Evolutionary conservation across 257 asterid species (phyloP).

Genomic region (Sherardia arvensis): DNA sequence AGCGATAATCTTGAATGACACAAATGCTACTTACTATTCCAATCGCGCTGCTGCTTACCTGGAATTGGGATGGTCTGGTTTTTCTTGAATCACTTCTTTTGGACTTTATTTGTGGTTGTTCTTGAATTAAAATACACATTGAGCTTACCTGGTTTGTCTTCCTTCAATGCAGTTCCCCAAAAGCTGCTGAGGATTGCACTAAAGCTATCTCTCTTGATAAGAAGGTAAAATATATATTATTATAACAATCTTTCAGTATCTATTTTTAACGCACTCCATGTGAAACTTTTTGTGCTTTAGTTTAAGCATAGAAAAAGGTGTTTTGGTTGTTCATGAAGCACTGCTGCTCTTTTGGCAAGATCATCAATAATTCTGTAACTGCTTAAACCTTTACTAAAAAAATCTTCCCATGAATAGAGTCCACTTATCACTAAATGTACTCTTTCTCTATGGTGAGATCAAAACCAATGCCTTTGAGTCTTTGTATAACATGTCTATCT

Average conservation of each 20-base stretch:
- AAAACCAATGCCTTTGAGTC: background rate
- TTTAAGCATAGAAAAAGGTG: background rate
- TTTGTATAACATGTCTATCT: background rate
- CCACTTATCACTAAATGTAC: background rate
- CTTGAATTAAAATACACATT: background rate
- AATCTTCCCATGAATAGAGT: too few relatives aligned
- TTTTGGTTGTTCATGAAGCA: background rate
- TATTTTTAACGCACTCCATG: background rate
- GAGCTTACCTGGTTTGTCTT: background rate
- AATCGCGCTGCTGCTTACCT: constrained; percentile 94
- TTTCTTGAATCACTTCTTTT: constrained; percentile 8
- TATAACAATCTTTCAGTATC: background rate
- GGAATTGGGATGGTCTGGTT: constrained; percentile 82
- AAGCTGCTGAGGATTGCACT: constrained; percentile 85
- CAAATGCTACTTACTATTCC: constrained; percentile 65
- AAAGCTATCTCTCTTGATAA: constrained; percentile 76
- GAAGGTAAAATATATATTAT: constrained; percentile 50
- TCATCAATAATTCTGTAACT: background rate
- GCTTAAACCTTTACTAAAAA: background rate
- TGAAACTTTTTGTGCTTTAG: background rate
- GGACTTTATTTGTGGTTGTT: background rate
- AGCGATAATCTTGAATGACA: constrained; percentile 63
- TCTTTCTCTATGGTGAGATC: background rate
- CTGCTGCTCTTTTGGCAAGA: background rate
- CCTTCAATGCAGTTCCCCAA: constrained; percentile 56